Conservation (phyloP, 805 yeast genomes). For the Yarrowia sp. region DNA sequence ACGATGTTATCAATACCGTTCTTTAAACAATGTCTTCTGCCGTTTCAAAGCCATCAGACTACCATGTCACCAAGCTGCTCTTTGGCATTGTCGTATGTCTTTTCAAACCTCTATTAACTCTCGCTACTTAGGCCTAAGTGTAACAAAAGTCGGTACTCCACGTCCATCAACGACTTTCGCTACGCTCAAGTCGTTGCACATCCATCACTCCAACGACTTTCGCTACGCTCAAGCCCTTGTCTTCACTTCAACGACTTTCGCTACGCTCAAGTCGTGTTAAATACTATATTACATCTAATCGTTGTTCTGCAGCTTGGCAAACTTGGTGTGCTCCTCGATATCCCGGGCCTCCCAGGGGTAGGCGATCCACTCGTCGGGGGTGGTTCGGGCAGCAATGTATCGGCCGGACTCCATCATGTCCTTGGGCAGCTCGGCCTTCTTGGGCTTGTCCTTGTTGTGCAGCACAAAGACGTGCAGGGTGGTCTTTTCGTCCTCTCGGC, state of each 20-base stretch:
- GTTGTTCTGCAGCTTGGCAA: slow-evolving; percentile 37
- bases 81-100: too few relatives aligned
- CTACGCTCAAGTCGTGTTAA: slow-evolving; percentile 4
- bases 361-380: slow-evolving; percentile 83
- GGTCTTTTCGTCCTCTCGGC: slow-evolving; percentile 66
- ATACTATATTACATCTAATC: slow-evolving; percentile 37
- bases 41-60: too few relatives aligned
- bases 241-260: too few relatives aligned
- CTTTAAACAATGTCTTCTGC: too few relatives aligned
- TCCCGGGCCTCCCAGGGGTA: slow-evolving; percentile 91
- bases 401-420: slow-evolving; percentile 67
- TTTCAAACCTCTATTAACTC: too few relatives aligned
- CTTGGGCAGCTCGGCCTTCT: slow-evolving; percentile 74
- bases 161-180: too few relatives aligned
- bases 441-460: slow-evolving; percentile 83
- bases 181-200: too few relatives aligned
- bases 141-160: too few relatives aligned
- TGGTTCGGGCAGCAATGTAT: slow-evolving; percentile 76
- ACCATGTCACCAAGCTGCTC: too few relatives aligned
- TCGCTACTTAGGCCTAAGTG: too few relatives aligned
- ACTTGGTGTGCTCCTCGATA: slow-evolving; percentile 72
- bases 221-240: neutral
- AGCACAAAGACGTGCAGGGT: slow-evolving; percentile 78
- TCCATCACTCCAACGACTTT: neutral
- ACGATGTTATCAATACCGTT: too few relatives aligned